Conservation (phyloP, 2,329 filamentous ascomycete species). For the Aureobasidium vineae region DNA sequence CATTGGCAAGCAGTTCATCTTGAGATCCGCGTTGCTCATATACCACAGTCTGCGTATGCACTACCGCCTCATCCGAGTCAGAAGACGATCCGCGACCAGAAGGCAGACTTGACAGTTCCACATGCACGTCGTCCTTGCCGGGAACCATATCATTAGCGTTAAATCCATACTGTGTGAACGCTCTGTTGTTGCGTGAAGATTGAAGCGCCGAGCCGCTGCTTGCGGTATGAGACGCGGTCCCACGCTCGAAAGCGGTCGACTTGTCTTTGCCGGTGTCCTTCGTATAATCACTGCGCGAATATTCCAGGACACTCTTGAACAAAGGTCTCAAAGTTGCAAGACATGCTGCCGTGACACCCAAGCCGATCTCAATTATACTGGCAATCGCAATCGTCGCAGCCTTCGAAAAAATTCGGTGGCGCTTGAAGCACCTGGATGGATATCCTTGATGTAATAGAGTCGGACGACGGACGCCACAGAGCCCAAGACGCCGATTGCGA, state of each 20-base stretch:
- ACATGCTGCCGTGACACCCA: constrained; percentile 39
- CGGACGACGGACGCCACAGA: constrained; percentile 33
- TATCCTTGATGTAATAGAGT: constrained; percentile 32
- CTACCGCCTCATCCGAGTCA: not conserved
- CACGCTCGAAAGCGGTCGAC: not conserved
- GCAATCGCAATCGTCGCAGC: constrained; percentile 31
- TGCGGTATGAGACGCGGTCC: not conserved
- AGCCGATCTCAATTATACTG: constrained; percentile 38
- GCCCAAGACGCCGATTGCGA: constrained; percentile 41
- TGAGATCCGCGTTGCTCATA: constrained; percentile 8
- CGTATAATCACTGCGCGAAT: not conserved
- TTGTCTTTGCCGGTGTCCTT: not conserved
- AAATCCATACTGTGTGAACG: not conserved
- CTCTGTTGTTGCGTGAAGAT: not conserved
- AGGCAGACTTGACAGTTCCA: constrained; percentile 1
- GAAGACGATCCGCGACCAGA: constrained; percentile 5
- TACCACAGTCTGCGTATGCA: not conserved
- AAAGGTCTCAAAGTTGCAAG: constrained; percentile 39
- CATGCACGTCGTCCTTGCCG: not conserved
- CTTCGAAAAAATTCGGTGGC: not conserved
- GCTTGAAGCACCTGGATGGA: constrained; percentile 28
- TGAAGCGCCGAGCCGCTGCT: not conserved
- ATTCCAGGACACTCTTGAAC: constrained; percentile 28
- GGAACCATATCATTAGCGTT: not conserved
- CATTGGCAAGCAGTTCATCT: not conserved